phyloP scores from a whole-genome alignment of 2,329 filamentous ascomycete genomes.

The Hansfordia pulvinata region DNA sequence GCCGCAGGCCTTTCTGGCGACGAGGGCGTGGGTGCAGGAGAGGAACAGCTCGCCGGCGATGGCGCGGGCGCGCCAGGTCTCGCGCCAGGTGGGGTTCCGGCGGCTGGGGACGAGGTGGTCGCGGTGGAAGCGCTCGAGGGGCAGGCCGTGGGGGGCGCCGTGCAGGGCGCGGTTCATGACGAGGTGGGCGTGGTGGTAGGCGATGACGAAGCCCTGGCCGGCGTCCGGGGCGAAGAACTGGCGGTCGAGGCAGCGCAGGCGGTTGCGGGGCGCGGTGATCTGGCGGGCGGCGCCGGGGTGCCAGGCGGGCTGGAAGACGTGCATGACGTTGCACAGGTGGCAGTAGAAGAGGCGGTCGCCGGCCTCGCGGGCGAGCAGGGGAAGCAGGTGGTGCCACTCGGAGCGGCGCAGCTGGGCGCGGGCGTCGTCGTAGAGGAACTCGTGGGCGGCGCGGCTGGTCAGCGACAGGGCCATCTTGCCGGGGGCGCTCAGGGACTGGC shows the following conservation, averaged over 20 bases:
- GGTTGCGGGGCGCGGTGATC: too few relatives aligned
- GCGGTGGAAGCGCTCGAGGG: background rate
- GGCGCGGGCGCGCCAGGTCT: conserved; percentile 1
- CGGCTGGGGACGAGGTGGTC: background rate
- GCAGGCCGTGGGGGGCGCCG: background rate
- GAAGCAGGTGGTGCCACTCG: conserved; percentile 1
- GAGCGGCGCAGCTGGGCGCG: conserved; percentile 1
- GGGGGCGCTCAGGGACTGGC: background rate
- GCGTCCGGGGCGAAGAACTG: conserved; percentile 1
- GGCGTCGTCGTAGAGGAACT: conserved; percentile 2
- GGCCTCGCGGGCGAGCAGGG: background rate
- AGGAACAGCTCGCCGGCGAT: conserved; percentile 1
- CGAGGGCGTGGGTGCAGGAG: conserved; percentile 1
- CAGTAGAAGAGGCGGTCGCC: conserved; percentile 1
- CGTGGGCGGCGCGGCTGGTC: conserved; percentile 1
- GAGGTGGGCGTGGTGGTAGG: conserved; percentile 1
- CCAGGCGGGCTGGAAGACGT: conserved; percentile 1
- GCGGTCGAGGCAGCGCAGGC: background rate
- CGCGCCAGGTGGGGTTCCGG: background rate
- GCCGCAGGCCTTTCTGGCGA: background rate
- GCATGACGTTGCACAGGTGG: conserved; percentile 1
- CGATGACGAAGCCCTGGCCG: background rate
- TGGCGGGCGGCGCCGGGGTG: too few relatives aligned
- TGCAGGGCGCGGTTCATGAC: conserved; percentile 1
- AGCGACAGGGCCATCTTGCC: conserved; percentile 2